Evolutionary conservation across 257 asterid species (phyloP), one percentile per base, ranked within the genome.

Genomic region (Buddleja alternifolia): DNA sequence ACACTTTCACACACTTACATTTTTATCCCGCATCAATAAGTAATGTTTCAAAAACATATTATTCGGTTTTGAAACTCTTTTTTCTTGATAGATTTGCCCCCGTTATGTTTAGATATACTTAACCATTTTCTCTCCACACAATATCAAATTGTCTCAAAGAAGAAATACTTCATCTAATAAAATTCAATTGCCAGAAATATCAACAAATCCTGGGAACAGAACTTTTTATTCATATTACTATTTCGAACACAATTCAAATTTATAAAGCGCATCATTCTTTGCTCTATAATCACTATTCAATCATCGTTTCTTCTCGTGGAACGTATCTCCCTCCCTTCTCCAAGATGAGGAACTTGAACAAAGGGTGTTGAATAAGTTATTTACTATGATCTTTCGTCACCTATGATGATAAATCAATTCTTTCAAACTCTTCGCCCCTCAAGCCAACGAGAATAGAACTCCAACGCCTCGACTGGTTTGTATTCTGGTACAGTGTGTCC

Each of bases 401-500:
- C 45, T 55, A 17, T 7, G 59, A 58, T 17, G 9, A 7, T 16
- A 60, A 20, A 17, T 8, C 39, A 52, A 21, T 17, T 60, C n/a
- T 57, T 73, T 86, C 80, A 93, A 39, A 93, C 84, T 24, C 50
- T 85, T 17, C 23, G 75, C 14, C 86, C 90, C 17, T 73, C 87
- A 8, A 93, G 82, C 90, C 91, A 93, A 7, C 90, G 91, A 0
- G 91, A 41, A 41, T 88, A 93, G 77, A 93, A 87, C 70, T 78
- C 81, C 75, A 90, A 70, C 0, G 99, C 89, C 81, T 93, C 96
- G 0, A n/a, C 79, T 25, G 99, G 99, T 75, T 93, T 93, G 85
- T 93, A 93, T 71, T 93, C 99, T 0, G 97, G 91, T 19, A 93
- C 99, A 0, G 99, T 86, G 70, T 93, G 99, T 41, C 99, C 99